A percentile compares a stretch with the other conserved stretches of the same genome.
phyloP scores from a whole-genome alignment of 805 yeast species.

The Metschnikowia koreensis region DNA sequence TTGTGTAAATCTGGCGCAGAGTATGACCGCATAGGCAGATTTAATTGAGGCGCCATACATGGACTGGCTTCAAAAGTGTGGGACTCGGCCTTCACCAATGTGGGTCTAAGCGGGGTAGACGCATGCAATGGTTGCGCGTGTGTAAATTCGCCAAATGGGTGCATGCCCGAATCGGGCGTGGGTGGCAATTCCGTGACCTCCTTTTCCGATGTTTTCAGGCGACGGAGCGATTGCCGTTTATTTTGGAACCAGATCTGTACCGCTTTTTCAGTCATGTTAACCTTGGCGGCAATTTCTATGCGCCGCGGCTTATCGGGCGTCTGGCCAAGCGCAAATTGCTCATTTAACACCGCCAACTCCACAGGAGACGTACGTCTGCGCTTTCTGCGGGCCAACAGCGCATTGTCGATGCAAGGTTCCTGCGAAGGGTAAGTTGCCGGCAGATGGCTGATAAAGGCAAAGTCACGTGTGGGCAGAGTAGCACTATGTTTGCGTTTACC shows the following conservation, averaged over 20 bases:
- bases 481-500: slow-evolving; percentile 26
- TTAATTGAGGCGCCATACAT: slow-evolving; percentile 12
- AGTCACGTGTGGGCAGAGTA: slow-evolving; percentile 27
- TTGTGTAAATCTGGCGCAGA: slow-evolving; percentile 13
- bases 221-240: slow-evolving; percentile 78
- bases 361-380: slow-evolving; percentile 92
- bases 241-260: slow-evolving; percentile 99
- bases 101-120: slow-evolving; percentile 17
- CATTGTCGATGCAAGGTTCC: slow-evolving; percentile 83
- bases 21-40: slow-evolving; percentile 15
- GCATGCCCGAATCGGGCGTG: slow-evolving; percentile 25
- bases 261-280: slow-evolving; percentile 95
- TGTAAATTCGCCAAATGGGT: not conserved
- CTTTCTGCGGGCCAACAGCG: slow-evolving; percentile 89
- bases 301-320: slow-evolving; percentile 82
- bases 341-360: slow-evolving; percentile 77
- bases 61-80: slow-evolving; percentile 12
- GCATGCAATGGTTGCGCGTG: slow-evolving; percentile 8
- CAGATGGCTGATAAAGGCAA: slow-evolving; percentile 92
- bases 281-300: slow-evolving; percentile 71
- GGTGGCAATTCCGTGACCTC: slow-evolving; percentile 46
- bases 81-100: slow-evolving; percentile 13
- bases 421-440: slow-evolving; percentile 82
- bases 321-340: slow-evolving; percentile 70
- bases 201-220: slow-evolving; percentile 37